These are phyloP conservation scores for Chenopodium berlandieri DNA, from an alignment of 148 eudicot species.

Conservation along the genomic window DNA sequence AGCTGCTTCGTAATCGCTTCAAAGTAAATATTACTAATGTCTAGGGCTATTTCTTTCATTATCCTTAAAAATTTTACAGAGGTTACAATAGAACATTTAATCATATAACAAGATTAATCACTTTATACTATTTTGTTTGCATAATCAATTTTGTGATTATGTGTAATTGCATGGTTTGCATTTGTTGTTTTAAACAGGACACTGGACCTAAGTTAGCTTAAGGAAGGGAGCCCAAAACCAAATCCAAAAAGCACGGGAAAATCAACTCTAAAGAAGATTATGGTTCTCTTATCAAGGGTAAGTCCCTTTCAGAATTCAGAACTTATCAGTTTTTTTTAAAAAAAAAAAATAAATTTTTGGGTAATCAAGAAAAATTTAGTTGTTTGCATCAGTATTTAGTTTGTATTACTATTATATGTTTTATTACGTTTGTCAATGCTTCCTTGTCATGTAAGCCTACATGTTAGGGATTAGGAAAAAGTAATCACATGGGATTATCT, in stretches of 20 bases:
- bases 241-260: background rate
- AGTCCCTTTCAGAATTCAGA: background rate
- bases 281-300: conserved; percentile 8
- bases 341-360: too few species aligned
- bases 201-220: background rate
- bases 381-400: too few species aligned
- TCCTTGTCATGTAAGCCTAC: too few species aligned
- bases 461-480: too few species aligned
- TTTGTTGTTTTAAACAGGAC: background rate
- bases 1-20: conserved; percentile 65
- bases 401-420: background rate
- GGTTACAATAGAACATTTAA: conserved; percentile 3
- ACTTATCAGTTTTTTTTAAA: too few species aligned
- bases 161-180: background rate
- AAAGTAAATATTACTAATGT: conserved; percentile 69
- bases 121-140: too few species aligned
- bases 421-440: too few species aligned
- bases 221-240: background rate
- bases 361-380: too few species aligned
- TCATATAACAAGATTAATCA: background rate
- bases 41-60: conserved; percentile 50
- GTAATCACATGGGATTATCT: too few species aligned
- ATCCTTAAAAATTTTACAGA: conserved; percentile 5
- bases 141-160: background rate
- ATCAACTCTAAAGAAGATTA: background rate